Evolutionary conservation across 1,284 basidiomycete genomes (phyloP).

Genomic region (Trametes polyzona): DNA sequence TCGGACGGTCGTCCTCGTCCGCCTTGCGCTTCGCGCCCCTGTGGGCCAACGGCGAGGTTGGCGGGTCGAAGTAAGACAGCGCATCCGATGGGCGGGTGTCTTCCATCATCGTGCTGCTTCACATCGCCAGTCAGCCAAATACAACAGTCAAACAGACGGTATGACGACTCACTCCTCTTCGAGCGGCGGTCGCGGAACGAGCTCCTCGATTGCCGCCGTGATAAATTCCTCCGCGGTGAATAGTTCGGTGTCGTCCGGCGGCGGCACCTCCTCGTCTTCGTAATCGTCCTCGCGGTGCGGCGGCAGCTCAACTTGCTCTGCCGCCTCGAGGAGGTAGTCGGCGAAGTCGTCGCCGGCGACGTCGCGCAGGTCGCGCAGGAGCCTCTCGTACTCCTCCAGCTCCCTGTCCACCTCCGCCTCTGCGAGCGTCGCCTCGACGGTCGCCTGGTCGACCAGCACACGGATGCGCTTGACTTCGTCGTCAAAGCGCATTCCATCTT

Average conservation of each 20-base stretch:
- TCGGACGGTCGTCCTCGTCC: not conserved
- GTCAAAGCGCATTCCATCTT: not conserved
- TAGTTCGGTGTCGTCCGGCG: not conserved
- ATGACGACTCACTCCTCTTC: not conserved
- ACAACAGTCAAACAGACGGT: too few relatives aligned
- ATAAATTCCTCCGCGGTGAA: not conserved
- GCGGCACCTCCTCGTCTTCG: not conserved
- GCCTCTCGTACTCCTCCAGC: not conserved
- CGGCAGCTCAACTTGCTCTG: not conserved
- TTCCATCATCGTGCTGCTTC: not conserved
- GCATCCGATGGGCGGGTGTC: not conserved
- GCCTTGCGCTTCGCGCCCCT: constrained; percentile 5
- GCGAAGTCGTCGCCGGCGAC: not conserved
- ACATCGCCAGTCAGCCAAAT: not conserved
- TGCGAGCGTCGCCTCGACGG: constrained; percentile 6
- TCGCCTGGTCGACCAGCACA: not conserved
- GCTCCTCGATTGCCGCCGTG: too few relatives aligned
- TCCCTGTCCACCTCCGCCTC: constrained; percentile 7
- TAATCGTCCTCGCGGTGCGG: not conserved
- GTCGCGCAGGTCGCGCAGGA: not conserved
- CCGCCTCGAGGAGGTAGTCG: not conserved
- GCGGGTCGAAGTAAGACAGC: constrained; percentile 10
- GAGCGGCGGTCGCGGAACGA: not conserved
- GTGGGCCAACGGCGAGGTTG: constrained; percentile 4
- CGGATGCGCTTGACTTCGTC: not conserved